These are phyloP conservation scores for Lepraria neglecta DNA, from an alignment of 495 filamentous ascomycete genomes.

Conservation along the genomic window DNA sequence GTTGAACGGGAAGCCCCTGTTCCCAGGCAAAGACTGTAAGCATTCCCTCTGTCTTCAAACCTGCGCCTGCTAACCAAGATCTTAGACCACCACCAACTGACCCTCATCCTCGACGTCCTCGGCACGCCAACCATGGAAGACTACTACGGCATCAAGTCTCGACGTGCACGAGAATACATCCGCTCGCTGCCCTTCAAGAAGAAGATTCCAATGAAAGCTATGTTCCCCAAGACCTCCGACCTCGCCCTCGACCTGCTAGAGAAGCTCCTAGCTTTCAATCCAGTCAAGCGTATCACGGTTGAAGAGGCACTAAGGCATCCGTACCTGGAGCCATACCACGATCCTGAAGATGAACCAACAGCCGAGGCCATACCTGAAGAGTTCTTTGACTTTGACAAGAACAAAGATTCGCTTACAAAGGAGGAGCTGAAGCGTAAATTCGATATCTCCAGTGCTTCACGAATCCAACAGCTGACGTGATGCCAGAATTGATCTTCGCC, in stretches of 20 bases:
- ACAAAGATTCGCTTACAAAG: conserved; percentile 97
- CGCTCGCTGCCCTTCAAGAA: conserved; percentile 99
- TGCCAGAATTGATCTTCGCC: conserved; percentile 79
- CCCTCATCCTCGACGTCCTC: conserved; percentile 93
- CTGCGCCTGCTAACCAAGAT: conserved; percentile 21
- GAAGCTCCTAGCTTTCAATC: conserved; percentile 95
- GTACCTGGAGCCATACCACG: conserved; percentile 97
- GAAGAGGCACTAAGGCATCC: conserved; percentile 96
- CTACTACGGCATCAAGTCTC: conserved; percentile 99
- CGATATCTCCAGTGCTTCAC: conserved; percentile 15
- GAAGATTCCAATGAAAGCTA: conserved; percentile 94
- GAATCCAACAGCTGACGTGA: conserved; percentile 8
- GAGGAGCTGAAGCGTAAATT: conserved; percentile 84
- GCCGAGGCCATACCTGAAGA: conserved; percentile 94
- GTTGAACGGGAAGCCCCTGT: conserved; percentile 96
- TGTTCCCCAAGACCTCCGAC: conserved; percentile 97
- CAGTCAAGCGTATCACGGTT: conserved; percentile 95
- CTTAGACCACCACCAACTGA: conserved; percentile 97
- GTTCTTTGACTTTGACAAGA: conserved; percentile 99
- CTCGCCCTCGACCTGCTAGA: conserved; percentile 90
- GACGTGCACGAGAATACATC: conserved; percentile 96
- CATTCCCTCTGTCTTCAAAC: conserved; percentile 22
- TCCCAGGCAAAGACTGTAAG: conserved; percentile 98
- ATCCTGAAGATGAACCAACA: conserved; percentile 97
- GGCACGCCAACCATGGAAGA: conserved; percentile 99